Evolutionary conservation across 495 filamentous ascomycete genomes (phyloP), one percentile per base, ranked within the genome.

Genomic region (Astrothelium macrocarpum): DNA sequence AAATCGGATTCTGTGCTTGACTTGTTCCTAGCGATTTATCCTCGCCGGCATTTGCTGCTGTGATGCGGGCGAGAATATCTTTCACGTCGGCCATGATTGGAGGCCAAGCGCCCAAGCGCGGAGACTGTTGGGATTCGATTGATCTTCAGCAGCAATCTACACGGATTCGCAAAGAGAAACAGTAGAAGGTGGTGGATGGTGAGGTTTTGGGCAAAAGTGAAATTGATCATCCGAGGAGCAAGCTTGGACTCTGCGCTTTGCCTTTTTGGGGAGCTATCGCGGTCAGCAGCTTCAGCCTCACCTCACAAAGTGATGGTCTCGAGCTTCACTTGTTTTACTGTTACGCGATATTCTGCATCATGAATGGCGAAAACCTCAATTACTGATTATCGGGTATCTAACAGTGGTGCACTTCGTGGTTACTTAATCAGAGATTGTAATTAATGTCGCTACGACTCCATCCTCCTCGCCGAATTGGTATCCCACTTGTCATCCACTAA

Each of bases 11-110:
- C 34, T 59, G 56, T 25, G 59, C 18, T 43, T 36, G 36, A 43
- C 32, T 25, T 9, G 64, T 14, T 3, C 20, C 18, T 53, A 23
- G 59, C 14, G 45, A 28, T 36, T 59, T 62, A 28, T 46, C 16
- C 16, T 62, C 59, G 12, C 63, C 36, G n/a, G 43, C 46, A 25
- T 43, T 53, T 4, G 56, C 53, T 58, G 66, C n/a, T n/a, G n/a
- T 65, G 16, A 72, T 62, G 45, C 67, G 66, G 56, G 60, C 62
- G 67, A 76, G 71, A 23, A 76, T 65, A 56, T 75, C 71, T 53
- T 74, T 68, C 31, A 74, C 59, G 31, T 75, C 72, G 28, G 68
- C 70, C 68, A 70, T 70, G 53, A 45, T 58, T 32, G 32, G 26
- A 0, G 23, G 31, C 10, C 32, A 3, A 5, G 56, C 63, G 49